These are phyloP conservation scores for Talaromyces albobiverticillius DNA, from an alignment of 2,329 filamentous ascomycete species.

Conservation along the genomic window DNA sequence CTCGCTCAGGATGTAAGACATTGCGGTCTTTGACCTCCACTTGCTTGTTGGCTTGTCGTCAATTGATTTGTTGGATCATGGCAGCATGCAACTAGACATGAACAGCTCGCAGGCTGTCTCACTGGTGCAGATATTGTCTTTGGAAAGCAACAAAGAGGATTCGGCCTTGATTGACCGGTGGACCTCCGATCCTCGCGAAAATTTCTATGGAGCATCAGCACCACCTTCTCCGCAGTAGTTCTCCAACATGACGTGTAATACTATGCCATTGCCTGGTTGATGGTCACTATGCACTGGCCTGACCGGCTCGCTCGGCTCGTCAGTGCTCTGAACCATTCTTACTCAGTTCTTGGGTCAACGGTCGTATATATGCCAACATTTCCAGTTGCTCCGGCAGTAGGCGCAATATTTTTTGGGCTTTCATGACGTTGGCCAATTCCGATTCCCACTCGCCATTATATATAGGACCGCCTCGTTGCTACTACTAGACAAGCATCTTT, in stretches of 20 bases:
- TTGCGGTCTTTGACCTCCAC: too few relatives aligned
- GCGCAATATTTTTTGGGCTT: background rate
- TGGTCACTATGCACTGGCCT: background rate
- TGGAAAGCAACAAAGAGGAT: background rate
- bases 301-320: slow-evolving; percentile 1
- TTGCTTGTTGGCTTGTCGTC: too few relatives aligned
- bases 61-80: background rate
- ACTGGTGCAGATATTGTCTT: background rate
- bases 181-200: background rate
- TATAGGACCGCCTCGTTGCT: background rate
- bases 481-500: background rate
- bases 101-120: background rate
- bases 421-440: slow-evolving; percentile 12
- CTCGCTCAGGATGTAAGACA: too few relatives aligned
- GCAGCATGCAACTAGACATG: background rate
- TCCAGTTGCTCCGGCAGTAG: background rate
- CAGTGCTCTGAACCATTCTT: background rate
- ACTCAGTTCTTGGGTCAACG: background rate
- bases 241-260: slow-evolving; percentile 9
- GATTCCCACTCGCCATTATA: background rate
- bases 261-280: background rate
- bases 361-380: background rate
- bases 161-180: too few relatives aligned
- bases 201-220: background rate
- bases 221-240: background rate